A percentile compares a stretch with the other conserved stretches of the same genome.
These are phyloP conservation scores for Verticillium longisporum DNA, from an alignment of 2,329 filamentous ascomycete species.

Conservation along the genomic window DNA sequence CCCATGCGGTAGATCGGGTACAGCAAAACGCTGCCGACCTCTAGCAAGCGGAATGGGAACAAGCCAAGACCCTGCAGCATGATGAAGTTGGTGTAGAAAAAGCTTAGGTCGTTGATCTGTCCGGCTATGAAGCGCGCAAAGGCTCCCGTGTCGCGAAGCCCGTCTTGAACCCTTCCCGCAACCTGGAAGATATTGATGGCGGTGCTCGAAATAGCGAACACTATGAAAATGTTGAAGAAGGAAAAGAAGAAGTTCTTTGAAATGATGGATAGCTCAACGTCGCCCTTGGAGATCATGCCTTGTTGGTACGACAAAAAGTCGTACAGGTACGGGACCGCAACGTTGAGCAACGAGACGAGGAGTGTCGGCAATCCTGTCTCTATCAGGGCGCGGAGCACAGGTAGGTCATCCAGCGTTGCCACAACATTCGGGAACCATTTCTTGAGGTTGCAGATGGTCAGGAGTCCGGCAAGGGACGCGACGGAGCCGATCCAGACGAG, in stretches of 20 bases:
- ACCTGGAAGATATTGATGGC: conserved; percentile 76
- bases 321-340: conserved; percentile 89
- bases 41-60: conserved; percentile 84
- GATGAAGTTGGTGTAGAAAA: conserved; percentile 91
- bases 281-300: conserved; percentile 90
- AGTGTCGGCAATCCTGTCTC: conserved; percentile 84
- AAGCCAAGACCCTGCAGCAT: conserved; percentile 90
- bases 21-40: conserved; percentile 78
- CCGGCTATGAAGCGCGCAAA: conserved; percentile 70
- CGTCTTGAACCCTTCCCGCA: conserved; percentile 62
- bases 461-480: conserved; percentile 66
- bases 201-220: conserved; percentile 85
- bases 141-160: conserved; percentile 70
- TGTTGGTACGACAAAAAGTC: conserved; percentile 87
- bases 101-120: conserved; percentile 66
- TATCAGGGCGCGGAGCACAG: conserved; percentile 67
- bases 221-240: conserved; percentile 97
- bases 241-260: conserved; percentile 99
- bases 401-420: conserved; percentile 58
- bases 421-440: conserved; percentile 66
- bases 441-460: conserved; percentile 76
- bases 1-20: conserved; percentile 74
- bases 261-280: conserved; percentile 89
- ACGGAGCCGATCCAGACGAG: conserved; percentile 85
- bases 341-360: conserved; percentile 78